Conservation (phyloP, 2,329 filamentous ascomycete genomes). For the Penicillium sp. region DNA sequence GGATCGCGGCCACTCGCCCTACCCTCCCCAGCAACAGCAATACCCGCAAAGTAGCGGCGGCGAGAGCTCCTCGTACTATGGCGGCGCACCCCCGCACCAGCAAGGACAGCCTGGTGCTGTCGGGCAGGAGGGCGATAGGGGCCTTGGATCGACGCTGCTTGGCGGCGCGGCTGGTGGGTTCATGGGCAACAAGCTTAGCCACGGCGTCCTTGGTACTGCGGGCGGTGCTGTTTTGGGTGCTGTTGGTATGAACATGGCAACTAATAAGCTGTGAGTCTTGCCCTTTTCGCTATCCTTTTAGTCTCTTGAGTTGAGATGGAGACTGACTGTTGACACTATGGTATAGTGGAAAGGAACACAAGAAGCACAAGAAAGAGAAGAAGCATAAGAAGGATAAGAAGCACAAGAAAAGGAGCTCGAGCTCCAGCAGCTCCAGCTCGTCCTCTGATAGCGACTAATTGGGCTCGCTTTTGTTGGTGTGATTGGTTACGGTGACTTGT, state of each 20-base stretch:
- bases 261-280: constrained; percentile 14
- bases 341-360: constrained; percentile 13
- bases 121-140: constrained; percentile 19
- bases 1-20: too few species aligned
- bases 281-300: background rate
- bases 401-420: constrained; percentile 14
- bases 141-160: constrained; percentile 22
- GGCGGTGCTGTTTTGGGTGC: constrained; percentile 22
- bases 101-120: constrained; percentile 21
- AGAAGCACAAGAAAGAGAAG: constrained; percentile 18
- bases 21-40: constrained; percentile 26
- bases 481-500: background rate
- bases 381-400: constrained; percentile 20
- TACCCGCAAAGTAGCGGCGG: constrained; percentile 27
- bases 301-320: background rate
- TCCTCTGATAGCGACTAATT: constrained; percentile 14
- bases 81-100: constrained; percentile 19
- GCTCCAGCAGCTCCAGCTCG: constrained; percentile 14
- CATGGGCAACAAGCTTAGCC: constrained; percentile 20
- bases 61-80: constrained; percentile 35
- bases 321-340: background rate
- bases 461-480: background rate
- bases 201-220: constrained; percentile 16
- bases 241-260: constrained; percentile 20
- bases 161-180: constrained; percentile 22